Conservation (phyloP, 257 asterid genomes). For the Fraxinus excelsior region DNA sequence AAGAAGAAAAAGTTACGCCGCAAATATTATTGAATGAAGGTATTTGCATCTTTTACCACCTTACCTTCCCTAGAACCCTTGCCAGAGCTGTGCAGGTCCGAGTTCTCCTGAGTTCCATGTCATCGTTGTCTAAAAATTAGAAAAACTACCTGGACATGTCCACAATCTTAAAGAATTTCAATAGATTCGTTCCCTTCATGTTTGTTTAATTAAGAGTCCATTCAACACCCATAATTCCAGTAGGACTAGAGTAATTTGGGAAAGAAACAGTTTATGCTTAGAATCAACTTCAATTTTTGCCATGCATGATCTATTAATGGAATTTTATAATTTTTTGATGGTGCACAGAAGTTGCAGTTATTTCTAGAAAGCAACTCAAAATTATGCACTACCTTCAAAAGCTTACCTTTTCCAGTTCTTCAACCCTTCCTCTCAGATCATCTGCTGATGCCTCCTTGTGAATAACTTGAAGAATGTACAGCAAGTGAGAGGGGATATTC, state of each 20-base stretch:
- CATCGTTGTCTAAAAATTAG: neutral
- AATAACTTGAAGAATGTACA: constrained; percentile 42
- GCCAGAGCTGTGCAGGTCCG: neutral
- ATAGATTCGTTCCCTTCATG: neutral
- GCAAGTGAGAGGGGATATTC: constrained; percentile 51
- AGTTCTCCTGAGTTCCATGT: neutral
- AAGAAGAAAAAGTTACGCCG: neutral
- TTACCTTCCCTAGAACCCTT: neutral
- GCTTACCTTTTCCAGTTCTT: constrained; percentile 46
- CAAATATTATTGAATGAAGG: neutral
- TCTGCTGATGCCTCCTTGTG: constrained; percentile 53
- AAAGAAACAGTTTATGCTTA: neutral
- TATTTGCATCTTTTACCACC: neutral
- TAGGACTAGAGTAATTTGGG: neutral
- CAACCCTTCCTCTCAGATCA: constrained; percentile 51
- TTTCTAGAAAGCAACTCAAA: neutral
- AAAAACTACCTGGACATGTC: neutral
- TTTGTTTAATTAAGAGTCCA: neutral
- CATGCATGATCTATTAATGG: neutral
- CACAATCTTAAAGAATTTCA: neutral
- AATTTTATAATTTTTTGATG: no score
- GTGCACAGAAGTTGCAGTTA: neutral
- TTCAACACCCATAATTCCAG: neutral
- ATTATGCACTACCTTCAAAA: neutral
- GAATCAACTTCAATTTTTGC: neutral